Percentiles rank a stretch among this genome's conserved stretches.
Evolutionary conservation across 208 protist species (phyloP).

Genomic region (Wallacemonas sp.): DNA sequence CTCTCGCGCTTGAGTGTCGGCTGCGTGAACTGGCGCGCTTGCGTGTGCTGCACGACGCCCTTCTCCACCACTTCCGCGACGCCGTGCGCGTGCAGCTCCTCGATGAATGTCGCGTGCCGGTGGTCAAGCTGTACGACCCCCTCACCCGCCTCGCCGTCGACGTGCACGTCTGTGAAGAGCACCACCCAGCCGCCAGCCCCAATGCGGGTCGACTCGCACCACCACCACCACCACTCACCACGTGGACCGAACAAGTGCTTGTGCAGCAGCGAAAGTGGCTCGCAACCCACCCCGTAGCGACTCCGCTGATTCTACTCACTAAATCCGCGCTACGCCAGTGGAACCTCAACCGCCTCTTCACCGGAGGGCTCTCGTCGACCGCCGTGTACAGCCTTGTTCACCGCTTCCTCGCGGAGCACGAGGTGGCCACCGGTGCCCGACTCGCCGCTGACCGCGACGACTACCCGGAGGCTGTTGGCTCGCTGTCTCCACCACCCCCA

Average conservation of each 20-base stretch:
- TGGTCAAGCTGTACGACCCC: slow-evolving; percentile 34
- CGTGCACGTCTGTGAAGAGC: slow-evolving; percentile 29
- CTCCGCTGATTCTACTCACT: slow-evolving; percentile 48
- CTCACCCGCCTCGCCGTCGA: slow-evolving; percentile 32
- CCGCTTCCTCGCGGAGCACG: slow-evolving; percentile 43
- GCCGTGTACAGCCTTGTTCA: slow-evolving; percentile 58
- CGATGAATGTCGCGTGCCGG: slow-evolving; percentile 52
- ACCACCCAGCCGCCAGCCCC: not conserved
- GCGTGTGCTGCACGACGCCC: slow-evolving; percentile 18
- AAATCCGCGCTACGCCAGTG: slow-evolving; percentile 63
- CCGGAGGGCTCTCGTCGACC: slow-evolving; percentile 51
- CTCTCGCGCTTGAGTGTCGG: no score
- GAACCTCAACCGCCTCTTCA: slow-evolving; percentile 47
- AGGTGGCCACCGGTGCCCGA: slow-evolving; percentile 13
- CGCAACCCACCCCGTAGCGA: slow-evolving; percentile 2
- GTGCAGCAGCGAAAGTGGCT: slow-evolving; percentile 44
- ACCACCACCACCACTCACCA: not conserved
- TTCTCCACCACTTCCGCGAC: slow-evolving; percentile 13
- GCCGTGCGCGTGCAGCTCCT: slow-evolving; percentile 29
- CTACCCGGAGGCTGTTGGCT: not conserved
- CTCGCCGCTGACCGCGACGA: not conserved
- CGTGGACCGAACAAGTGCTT: slow-evolving; percentile 26
- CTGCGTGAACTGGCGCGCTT: slow-evolving; percentile 14
- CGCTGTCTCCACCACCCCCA: not conserved
- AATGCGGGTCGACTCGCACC: not conserved